Evolutionary conservation across 2,329 filamentous ascomycete genomes (phyloP).

Genomic region (Arthrobotrys sinensis): DNA sequence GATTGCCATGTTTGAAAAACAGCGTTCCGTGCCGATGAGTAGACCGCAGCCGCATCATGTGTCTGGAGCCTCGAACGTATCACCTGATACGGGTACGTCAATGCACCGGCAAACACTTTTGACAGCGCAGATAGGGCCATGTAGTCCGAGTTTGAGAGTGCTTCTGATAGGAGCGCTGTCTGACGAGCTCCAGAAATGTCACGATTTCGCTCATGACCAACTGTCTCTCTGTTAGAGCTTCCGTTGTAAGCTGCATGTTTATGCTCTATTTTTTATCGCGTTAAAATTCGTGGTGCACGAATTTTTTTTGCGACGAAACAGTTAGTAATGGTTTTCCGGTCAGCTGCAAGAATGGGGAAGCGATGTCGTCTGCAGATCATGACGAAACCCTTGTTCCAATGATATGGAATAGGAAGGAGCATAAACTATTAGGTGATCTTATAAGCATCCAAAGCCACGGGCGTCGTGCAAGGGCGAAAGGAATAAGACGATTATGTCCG

Average conservation of each 20-base stretch:
- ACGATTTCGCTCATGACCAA: slow-evolving; percentile 70
- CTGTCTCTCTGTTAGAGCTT: slow-evolving; percentile 29
- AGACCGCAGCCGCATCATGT: slow-evolving; percentile 83
- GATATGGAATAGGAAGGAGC: slow-evolving; percentile 59
- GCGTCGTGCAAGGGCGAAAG: slow-evolving; percentile 7
- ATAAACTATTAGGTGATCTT: slow-evolving; percentile 48
- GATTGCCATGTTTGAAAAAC: slow-evolving; percentile 80
- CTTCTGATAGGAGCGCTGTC: slow-evolving; percentile 29
- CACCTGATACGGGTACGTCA: slow-evolving; percentile 96
- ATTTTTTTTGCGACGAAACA: slow-evolving; percentile 37
- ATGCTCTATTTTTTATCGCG: slow-evolving; percentile 21
- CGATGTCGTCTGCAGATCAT: slow-evolving; percentile 44
- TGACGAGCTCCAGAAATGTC: slow-evolving; percentile 64
- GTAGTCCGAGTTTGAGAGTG: slow-evolving; percentile 73
- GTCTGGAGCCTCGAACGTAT: slow-evolving; percentile 89
- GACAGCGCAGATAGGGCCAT: slow-evolving; percentile 83
- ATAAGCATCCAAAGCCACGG: slow-evolving; percentile 49
- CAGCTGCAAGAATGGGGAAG: slow-evolving; percentile 45
- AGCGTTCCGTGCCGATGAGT: slow-evolving; percentile 81
- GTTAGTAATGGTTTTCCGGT: slow-evolving; percentile 43
- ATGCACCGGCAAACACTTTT: slow-evolving; percentile 89
- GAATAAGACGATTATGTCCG: slow-evolving; percentile 17
- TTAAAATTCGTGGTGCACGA: slow-evolving; percentile 6
- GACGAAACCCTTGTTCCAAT: slow-evolving; percentile 55
- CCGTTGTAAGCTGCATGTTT: slow-evolving; percentile 48